Evolutionary conservation across 768 basidiomycete species (phyloP), one percentile per base, ranked within the genome.

Genomic region (Russula griseocarnosa): DNA sequence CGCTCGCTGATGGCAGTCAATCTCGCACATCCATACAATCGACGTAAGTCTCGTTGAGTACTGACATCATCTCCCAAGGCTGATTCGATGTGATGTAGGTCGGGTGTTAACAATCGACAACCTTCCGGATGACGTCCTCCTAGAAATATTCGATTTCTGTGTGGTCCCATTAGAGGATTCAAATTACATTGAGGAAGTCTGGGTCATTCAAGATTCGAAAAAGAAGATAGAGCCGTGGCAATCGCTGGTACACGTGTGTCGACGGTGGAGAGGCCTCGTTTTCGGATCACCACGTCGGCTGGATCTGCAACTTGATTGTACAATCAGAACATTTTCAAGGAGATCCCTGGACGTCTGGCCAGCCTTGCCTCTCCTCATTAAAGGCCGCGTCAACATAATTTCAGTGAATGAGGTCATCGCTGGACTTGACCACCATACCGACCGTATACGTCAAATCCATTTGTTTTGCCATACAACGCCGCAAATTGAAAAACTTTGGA

Each of bases 391-490:
- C 34, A 2, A 1, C 10, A 1, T 1, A 10, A 36, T 3, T 1
- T 36, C 34, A 16, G 28, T 10, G 16, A 20, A 30, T 14, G n/a
- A 51, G 5, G 18, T 30, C 28, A 28, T 30, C 9, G 14, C 50
- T 0, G 8, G 2, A 32, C 51, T 52, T 9, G 18, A 32, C 3
- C 51, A 20, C 28, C 8, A 3, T n/a, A 32, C 3, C 18, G 30
- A 52, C 18, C 51, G 51, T 10, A 30, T 52, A 18, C 2, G 18
- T 9, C 8, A 20, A 8, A 44, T 44, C 7, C 0, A n/a, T 2
- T 20, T 44, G 8, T 0, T 0, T 7, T 7, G 2, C 18, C 0
- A 9, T n/a, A 8, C 6, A 20, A 9, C 1, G 20, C 3, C 8
- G 18, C 20, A 20, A 20, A 9, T 20, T 3, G 42, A n/a, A 44